These are phyloP conservation scores for Monascus ruber DNA, from an alignment of 2,329 filamentous ascomycete species.

Conservation along the genomic window DNA sequence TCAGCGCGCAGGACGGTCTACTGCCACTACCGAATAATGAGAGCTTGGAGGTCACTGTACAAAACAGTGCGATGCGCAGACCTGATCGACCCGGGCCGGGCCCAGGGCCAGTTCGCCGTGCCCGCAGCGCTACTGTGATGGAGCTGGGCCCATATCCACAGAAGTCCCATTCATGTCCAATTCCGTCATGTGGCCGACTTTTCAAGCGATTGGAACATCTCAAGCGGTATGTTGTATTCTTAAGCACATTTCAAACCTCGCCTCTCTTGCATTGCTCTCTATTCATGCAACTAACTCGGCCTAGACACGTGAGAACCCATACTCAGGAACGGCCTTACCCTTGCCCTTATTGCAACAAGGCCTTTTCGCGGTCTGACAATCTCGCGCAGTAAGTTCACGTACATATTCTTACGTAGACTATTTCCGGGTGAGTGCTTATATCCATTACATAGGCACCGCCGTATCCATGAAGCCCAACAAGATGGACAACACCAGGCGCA, in stretches of 20 bases:
- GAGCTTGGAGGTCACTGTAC: conserved; percentile 41
- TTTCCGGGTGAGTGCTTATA: conserved; percentile 22
- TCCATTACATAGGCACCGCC: conserved; percentile 45
- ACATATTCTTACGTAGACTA: conserved; percentile 1
- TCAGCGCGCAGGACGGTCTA: conserved; percentile 60
- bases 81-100: conserved; percentile 47
- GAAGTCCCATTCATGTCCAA: conserved; percentile 98
- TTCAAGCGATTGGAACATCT: conserved; percentile 99
- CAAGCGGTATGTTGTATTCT: conserved; percentile 64
- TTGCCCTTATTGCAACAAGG: conserved; percentile 96
- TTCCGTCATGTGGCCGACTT: conserved; percentile 88
- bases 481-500: conserved; percentile 38
- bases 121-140: conserved; percentile 90
- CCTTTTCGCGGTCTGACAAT: conserved; percentile 96
- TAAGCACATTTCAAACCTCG: conserved; percentile 76
- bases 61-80: conserved; percentile 48
- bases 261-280: conserved; percentile 31
- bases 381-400: conserved; percentile 70
- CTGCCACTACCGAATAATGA: conserved; percentile 53
- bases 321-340: conserved; percentile 98
- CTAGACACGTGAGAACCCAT: conserved; percentile 95
- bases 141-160: conserved; percentile 93
- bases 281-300: conserved; percentile 33
- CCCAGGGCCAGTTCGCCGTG: conserved; percentile 71
- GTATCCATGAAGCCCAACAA: conserved; percentile 68